phyloP scores from a whole-genome alignment of 179 eudicot species.

The Beta corolliflora region DNA sequence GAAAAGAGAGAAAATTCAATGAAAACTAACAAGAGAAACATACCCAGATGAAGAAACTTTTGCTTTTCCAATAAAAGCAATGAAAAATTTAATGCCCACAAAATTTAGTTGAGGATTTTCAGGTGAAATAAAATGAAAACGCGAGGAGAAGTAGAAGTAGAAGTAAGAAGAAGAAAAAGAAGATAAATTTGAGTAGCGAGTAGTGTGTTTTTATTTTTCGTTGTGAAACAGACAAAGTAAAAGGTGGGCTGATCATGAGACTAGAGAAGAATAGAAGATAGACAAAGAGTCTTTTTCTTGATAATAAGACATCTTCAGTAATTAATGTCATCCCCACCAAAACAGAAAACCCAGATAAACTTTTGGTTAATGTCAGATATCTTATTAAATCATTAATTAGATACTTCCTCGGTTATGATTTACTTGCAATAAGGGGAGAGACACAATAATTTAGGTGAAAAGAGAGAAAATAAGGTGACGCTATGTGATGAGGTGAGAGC shows the following conservation, averaged over 20 bases:
- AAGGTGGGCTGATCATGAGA: constrained; percentile 43
- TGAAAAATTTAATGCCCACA: constrained; percentile 18
- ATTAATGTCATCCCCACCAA: constrained; percentile 1
- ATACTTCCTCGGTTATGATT: too few relatives aligned
- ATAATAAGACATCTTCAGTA: constrained; percentile 17
- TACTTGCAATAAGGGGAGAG: too few relatives aligned
- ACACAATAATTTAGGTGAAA: too few relatives aligned
- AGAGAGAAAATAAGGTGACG: too few relatives aligned
- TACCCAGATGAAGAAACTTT: constrained; percentile 1
- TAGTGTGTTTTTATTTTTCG: constrained; percentile 17
- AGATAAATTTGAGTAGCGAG: background rate
- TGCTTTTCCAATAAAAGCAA: constrained; percentile 4
- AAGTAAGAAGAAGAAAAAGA: constrained; percentile 12
- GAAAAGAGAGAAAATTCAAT: background rate
- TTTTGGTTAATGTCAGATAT: too few relatives aligned
- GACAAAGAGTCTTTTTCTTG: constrained; percentile 19
- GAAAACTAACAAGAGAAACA: background rate
- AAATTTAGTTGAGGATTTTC: constrained; percentile 9
- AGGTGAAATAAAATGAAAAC: constrained; percentile 8
- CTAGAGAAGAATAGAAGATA: background rate
- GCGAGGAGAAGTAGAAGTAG: constrained; percentile 23
- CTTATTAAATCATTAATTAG: too few relatives aligned
- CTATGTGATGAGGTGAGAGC: too few relatives aligned
- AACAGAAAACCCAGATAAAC: background rate
- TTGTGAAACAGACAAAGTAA: constrained; percentile 46